These are phyloP conservation scores for Fusarium longipes DNA, from an alignment of 2,329 filamentous ascomycete species.

Conservation along the genomic window DNA sequence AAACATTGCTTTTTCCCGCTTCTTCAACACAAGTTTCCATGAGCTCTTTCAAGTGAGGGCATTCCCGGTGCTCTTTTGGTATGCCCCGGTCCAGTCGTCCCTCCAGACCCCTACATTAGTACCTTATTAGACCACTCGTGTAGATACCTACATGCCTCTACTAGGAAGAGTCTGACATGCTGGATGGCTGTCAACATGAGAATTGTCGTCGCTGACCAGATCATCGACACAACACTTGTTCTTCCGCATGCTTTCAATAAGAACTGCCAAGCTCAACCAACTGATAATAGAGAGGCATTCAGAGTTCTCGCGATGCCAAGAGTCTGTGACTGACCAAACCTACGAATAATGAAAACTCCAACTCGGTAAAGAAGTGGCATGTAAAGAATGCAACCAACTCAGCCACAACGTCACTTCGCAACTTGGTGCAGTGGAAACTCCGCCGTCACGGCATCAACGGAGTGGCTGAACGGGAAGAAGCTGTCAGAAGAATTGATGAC, in stretches of 20 bases:
- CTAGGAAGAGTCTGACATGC: background rate
- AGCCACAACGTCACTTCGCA: conserved; percentile 31
- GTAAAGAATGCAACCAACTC: conserved; percentile 10
- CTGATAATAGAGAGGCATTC: background rate
- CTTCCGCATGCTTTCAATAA: background rate
- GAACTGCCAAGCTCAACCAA: background rate
- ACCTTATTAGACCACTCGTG: background rate
- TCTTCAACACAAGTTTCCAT: background rate
- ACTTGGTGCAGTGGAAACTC: conserved; percentile 13
- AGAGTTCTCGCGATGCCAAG: background rate
- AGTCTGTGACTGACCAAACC: background rate
- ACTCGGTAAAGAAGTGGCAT: background rate
- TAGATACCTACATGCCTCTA: background rate
- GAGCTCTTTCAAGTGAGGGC: conserved; percentile 12
- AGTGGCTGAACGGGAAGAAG: conserved; percentile 31
- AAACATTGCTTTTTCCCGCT: background rate
- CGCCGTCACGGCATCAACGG: conserved; percentile 32
- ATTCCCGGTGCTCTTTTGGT: conserved; percentile 13
- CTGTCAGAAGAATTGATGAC: conserved; percentile 7
- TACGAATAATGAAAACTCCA: background rate
- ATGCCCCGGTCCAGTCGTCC: background rate
- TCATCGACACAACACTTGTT: background rate
- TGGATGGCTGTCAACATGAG: background rate
- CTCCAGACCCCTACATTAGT: background rate
- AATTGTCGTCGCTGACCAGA: background rate